Conservation (phyloP, 306 rosid genomes). For the Hylodesmum podocarpum region DNA sequence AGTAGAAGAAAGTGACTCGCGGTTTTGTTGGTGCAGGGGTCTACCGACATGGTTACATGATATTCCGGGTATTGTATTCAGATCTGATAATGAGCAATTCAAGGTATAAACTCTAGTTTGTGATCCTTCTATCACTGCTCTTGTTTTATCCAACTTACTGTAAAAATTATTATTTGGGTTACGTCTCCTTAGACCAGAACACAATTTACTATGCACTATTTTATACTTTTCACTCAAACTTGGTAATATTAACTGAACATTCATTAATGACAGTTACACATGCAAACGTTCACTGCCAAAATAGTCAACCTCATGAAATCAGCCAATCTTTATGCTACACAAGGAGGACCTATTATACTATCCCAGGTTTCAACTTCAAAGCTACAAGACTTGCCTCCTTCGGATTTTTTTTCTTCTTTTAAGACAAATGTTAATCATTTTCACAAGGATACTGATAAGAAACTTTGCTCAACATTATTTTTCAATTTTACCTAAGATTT, state of each 20-base stretch:
- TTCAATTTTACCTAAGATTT: too few species aligned
- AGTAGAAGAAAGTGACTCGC: neutral
- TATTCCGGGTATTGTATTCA: conserved; percentile 65
- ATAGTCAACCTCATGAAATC: conserved; percentile 77
- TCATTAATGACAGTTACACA: conserved; percentile 56
- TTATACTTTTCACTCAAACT: neutral
- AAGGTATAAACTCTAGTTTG: conserved; percentile 50
- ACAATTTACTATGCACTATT: neutral
- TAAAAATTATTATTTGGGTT: neutral
- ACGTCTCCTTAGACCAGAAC: neutral
- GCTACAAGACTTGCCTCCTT: neutral
- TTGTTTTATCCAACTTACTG: neutral
- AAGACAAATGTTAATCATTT: too few species aligned
- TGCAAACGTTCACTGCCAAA: conserved; percentile 66
- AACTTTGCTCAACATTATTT: too few species aligned
- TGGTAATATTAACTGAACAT: neutral
- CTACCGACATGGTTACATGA: conserved; percentile 81
- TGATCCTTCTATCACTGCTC: neutral
- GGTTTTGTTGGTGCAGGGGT: conserved; percentile 56
- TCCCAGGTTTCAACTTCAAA: conserved; percentile 62
- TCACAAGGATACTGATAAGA: too few species aligned
- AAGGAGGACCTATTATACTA: conserved; percentile 87
- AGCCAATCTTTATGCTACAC: conserved; percentile 74
- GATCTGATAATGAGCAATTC: conserved; percentile 75
- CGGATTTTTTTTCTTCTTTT: neutral